A percentile compares a stretch with the other conserved stretches of the same genome.
These are phyloP conservation scores for Nakazawaea ambrosiae DNA, from an alignment of 805 yeast species.

Conservation along the genomic window DNA sequence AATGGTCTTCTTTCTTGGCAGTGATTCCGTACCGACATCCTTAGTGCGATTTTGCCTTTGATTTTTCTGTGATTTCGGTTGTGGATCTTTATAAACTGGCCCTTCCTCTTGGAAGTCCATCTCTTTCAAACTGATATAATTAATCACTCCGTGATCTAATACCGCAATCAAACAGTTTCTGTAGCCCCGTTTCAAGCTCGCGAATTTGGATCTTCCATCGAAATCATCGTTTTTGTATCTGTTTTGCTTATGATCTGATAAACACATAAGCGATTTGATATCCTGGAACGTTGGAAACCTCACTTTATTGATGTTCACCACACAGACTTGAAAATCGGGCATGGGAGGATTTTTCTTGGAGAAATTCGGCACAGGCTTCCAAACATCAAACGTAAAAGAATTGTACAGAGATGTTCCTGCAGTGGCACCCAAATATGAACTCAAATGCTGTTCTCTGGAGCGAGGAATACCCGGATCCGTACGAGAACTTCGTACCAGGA, in stretches of 20 bases:
- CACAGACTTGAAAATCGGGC: slow-evolving; percentile 71
- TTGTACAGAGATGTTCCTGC: not conserved
- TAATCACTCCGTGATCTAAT: slow-evolving; percentile 69
- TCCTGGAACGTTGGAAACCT: slow-evolving; percentile 42
- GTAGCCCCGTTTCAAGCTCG: slow-evolving; percentile 44
- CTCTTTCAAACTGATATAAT: slow-evolving; percentile 49
- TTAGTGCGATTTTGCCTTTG: not conserved
- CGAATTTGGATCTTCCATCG: slow-evolving; percentile 20
- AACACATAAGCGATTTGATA: slow-evolving; percentile 28
- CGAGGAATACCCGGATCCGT: not conserved
- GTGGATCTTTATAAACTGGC: slow-evolving; percentile 14
- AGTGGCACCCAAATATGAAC: too few relatives aligned
- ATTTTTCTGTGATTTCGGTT: not conserved
- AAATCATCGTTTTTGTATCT: not conserved
- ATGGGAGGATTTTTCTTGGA: slow-evolving; percentile 60
- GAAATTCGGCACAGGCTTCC: slow-evolving; percentile 77
- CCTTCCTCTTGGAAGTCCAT: slow-evolving; percentile 35
- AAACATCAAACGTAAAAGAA: slow-evolving; percentile 52
- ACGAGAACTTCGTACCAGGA: too few relatives aligned
- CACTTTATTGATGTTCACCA: slow-evolving; percentile 38
- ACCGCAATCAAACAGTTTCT: slow-evolving; percentile 56
- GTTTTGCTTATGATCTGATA: slow-evolving; percentile 15
- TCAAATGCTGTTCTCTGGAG: not conserved
- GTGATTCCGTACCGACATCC: not conserved
- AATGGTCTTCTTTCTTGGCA: not conserved